Conservation (phyloP, 371 early-diverging fungal genomes). For the Choanephora cucurbitarum region DNA sequence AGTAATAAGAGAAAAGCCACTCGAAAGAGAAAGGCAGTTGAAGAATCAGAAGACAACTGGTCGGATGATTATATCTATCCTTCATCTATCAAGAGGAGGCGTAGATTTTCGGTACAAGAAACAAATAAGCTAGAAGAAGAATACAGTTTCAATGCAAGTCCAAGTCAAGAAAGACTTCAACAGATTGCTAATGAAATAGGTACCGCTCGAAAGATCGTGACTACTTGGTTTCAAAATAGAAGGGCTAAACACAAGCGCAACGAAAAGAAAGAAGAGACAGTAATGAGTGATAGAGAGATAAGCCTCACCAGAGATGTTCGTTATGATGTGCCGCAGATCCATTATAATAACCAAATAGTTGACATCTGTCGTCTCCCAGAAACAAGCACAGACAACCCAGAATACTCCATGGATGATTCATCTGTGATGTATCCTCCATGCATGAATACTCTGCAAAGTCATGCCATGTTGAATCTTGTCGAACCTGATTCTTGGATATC, state of each 20-base stretch:
- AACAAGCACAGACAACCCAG: too few relatives aligned
- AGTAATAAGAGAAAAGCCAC: neutral
- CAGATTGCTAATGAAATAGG: slow-evolving; percentile 21
- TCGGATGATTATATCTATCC: neutral
- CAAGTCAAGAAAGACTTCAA: slow-evolving; percentile 27
- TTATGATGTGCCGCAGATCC: too few relatives aligned
- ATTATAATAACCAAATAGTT: too few relatives aligned
- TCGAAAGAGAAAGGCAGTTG: neutral
- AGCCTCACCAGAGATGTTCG: too few relatives aligned
- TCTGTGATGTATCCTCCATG: too few relatives aligned
- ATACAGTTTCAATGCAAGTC: slow-evolving; percentile 25
- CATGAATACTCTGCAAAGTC: too few relatives aligned
- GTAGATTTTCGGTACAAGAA: slow-evolving; percentile 35
- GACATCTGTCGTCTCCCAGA: too few relatives aligned
- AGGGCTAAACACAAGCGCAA: slow-evolving; percentile 42
- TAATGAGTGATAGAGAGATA: neutral
- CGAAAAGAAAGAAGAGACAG: slow-evolving; percentile 7
- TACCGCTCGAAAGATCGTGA: slow-evolving; percentile 34
- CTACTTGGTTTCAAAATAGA: slow-evolving; percentile 50
- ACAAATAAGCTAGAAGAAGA: slow-evolving; percentile 25
- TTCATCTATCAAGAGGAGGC: slow-evolving; percentile 29
- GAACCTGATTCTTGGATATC: too few relatives aligned
- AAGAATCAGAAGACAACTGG: slow-evolving; percentile 24
- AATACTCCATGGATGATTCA: too few relatives aligned
- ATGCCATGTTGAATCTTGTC: too few relatives aligned